Evolutionary conservation across 2,329 filamentous ascomycete genomes (phyloP), one percentile per base, ranked within the genome.

Genomic region (Colletotrichum orbiculare): DNA sequence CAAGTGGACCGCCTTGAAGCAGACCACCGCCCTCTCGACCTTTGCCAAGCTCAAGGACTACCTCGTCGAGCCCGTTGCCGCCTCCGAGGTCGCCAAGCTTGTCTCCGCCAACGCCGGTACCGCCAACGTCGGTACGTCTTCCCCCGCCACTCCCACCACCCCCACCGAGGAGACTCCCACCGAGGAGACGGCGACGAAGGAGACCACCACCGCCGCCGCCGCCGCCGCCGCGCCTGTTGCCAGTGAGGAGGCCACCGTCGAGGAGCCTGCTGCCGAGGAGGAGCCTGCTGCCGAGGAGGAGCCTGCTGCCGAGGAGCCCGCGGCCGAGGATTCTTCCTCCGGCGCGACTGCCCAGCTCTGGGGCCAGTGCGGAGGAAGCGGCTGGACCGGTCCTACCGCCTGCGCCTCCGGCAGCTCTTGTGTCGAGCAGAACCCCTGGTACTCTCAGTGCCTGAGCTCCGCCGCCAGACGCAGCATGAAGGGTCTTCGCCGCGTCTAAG

Each of bases 361-460:
- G 57, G 60, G 67, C 13, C 73, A 74, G 56, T 75, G 73, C 25
- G 72, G 72, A 33, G 73, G 73, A 12, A 66, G 53, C 2, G 56
- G 64, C 54, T 74, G 54, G 50, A 69, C 62, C 25, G 73, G 72
- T 8, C 54, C 69, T 25, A 73, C 70, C 6, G 58, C 60, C 17
- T 75, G 73, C 43, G 70, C 52, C 25, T 43, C 68, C 15, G 73
- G 72, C 67, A 57, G 50, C 1, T 50, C 50, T 17, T 69, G 67
- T 50, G 47, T 53, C n/a, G 67, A 52, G 2, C 64, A 67, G 33
- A 70, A 67, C 37, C 45, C 60, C 38, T 69, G 83, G 73, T 89
- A 89, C 71, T 89, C 81, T 82, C 86, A 88, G 67, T 89, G 67
- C 85, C 84, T 34, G 78, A 74, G 2, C 82, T 72, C 13, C 70